These are phyloP conservation scores for Pseudogymnoascus sp. DNA, from an alignment of 2,329 filamentous ascomycete genomes.

Conservation along the genomic window DNA sequence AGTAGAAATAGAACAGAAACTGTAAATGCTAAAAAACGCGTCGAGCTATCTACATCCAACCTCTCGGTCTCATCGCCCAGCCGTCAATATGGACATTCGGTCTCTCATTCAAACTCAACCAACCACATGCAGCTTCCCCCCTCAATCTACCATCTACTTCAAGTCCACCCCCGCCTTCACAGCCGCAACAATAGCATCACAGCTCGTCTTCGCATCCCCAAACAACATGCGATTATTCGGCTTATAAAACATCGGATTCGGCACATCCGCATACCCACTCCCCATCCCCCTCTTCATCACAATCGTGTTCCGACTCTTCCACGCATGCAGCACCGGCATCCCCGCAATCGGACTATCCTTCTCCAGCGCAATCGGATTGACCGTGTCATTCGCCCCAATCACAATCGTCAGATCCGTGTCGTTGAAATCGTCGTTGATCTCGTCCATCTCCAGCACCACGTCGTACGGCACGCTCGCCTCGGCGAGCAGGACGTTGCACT, in stretches of 20 bases:
- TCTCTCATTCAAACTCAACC: not conserved
- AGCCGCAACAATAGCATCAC: slow-evolving; percentile 51
- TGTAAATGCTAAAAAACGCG: slow-evolving; percentile 6
- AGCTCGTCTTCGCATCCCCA: slow-evolving; percentile 77
- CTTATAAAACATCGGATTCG: slow-evolving; percentile 92
- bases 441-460: slow-evolving; percentile 86
- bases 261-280: slow-evolving; percentile 83
- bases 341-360: slow-evolving; percentile 78
- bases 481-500: slow-evolving; percentile 84
- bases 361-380: slow-evolving; percentile 83
- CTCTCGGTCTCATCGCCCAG: not conserved
- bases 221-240: slow-evolving; percentile 85
- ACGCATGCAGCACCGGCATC: slow-evolving; percentile 87
- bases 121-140: not conserved
- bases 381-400: slow-evolving; percentile 87
- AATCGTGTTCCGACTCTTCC: slow-evolving; percentile 89
- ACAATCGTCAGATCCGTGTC: slow-evolving; percentile 83
- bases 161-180: slow-evolving; percentile 1
- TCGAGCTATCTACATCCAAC: slow-evolving; percentile 5
- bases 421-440: slow-evolving; percentile 86
- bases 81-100: not conserved
- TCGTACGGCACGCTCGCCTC: slow-evolving; percentile 86
- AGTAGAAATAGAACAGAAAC: not conserved
- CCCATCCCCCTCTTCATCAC: slow-evolving; percentile 91
- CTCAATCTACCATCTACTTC: not conserved